Evolutionary conservation across 441 rosid genomes (phyloP).

Genomic region (Brassica hybrid): DNA sequence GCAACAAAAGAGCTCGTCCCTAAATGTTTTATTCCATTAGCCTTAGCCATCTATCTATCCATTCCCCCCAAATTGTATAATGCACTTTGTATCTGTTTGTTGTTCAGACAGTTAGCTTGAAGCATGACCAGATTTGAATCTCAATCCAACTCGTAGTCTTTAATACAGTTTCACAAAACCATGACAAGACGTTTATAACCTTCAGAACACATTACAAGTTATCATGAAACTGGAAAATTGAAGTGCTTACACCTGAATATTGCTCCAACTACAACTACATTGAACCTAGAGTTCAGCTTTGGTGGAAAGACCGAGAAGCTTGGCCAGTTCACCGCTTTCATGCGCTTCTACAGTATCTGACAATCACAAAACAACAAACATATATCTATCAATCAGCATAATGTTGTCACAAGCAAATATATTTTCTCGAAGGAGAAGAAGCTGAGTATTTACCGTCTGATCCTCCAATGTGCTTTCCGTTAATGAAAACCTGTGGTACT

Average conservation of each 20-base stretch:
- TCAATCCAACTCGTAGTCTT: neutral
- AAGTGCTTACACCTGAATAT: constrained; percentile 26
- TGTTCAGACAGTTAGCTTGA: neutral
- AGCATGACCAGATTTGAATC: neutral
- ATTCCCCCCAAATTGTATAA: constrained; percentile 17
- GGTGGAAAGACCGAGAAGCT: constrained; percentile 62
- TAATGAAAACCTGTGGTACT: constrained; percentile 89
- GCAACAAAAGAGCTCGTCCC: constrained; percentile 66
- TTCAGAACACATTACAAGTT: constrained; percentile 18
- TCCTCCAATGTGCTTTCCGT: constrained; percentile 91
- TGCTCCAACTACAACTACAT: neutral
- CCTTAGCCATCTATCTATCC: neutral
- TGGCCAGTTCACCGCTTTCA: constrained; percentile 67
- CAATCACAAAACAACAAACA: constrained; percentile 25
- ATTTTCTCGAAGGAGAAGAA: neutral
- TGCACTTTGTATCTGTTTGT: neutral
- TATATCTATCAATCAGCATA: constrained; percentile 1
- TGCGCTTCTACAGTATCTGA: constrained; percentile 79
- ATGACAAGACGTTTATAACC: neutral
- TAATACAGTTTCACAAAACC: neutral
- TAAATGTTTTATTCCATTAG: constrained; percentile 4
- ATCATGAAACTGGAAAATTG: constrained; percentile 33
- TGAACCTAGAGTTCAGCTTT: constrained; percentile 53
- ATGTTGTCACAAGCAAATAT: constrained; percentile 19
- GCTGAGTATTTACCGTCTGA: constrained; percentile 78